Evolutionary conservation across 23 red algal species (phyloP).

Genomic region (Chondrus crispus): DNA sequence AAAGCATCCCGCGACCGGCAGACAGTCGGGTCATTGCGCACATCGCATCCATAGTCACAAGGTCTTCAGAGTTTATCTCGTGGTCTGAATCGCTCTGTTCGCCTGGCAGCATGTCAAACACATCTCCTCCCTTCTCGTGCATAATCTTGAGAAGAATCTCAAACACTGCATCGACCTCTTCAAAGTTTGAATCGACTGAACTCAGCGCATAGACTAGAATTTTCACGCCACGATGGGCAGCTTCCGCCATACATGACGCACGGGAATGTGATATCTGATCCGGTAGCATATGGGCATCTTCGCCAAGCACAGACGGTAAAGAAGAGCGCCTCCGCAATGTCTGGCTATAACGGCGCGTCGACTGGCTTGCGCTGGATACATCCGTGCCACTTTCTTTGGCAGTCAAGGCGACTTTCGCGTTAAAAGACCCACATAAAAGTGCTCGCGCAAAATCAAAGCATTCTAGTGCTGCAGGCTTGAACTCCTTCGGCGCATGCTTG

Average conservation of each 20-base stretch:
- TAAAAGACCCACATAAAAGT: conserved; percentile 46
- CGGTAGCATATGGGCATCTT: not conserved
- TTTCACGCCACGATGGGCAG: conserved; percentile 25
- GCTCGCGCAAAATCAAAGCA: conserved; percentile 69
- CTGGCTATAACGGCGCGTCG: not conserved
- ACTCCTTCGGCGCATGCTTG: conserved; percentile 21
- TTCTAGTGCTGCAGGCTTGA: conserved; percentile 33
- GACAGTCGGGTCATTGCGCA: conserved; percentile 12
- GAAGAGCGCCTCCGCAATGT: not conserved
- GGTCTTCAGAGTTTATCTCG: not conserved
- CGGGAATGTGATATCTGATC: not conserved
- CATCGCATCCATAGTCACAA: conserved; percentile 6
- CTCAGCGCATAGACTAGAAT: conserved; percentile 32
- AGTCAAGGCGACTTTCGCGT: not conserved
- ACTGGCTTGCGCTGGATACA: not conserved
- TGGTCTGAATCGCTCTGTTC: not conserved
- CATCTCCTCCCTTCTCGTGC: conserved; percentile 28
- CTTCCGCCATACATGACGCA: conserved; percentile 16
- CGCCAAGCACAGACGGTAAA: not conserved
- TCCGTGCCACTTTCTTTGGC: too few relatives aligned
- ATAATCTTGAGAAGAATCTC: conserved; percentile 11
- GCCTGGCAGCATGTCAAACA: conserved; percentile 41
- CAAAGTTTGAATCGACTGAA: conserved; percentile 10
- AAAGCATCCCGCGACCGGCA: conserved; percentile 33
- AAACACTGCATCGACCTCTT: conserved; percentile 32